Percentiles rank a stretch among this genome's conserved stretches.
These are phyloP conservation scores for Crataegus laevigata DNA, from an alignment of 306 rosid genomes.

Conservation along the genomic window DNA sequence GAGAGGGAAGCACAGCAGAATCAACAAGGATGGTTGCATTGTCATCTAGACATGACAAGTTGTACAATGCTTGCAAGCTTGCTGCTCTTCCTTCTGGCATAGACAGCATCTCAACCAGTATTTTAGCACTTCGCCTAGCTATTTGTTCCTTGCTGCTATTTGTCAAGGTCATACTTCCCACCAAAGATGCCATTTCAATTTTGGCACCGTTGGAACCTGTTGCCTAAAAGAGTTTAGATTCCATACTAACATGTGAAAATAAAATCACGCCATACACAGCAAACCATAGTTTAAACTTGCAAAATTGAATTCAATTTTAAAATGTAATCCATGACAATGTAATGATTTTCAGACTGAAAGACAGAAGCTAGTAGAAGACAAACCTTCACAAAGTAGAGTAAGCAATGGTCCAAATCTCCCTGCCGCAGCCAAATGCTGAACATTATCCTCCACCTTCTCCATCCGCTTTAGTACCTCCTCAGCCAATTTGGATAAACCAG, in stretches of 20 bases:
- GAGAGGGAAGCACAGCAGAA: constrained; percentile 42
- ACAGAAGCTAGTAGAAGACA: background rate
- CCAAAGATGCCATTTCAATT: constrained; percentile 48
- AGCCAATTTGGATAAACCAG: constrained; percentile 39
- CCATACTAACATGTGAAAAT: background rate
- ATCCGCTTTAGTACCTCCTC: constrained; percentile 46
- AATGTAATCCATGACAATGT: background rate
- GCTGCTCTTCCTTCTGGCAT: constrained; percentile 40
- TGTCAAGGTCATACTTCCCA: constrained; percentile 53
- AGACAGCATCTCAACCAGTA: constrained; percentile 40
- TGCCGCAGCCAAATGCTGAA: constrained; percentile 42
- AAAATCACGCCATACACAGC: background rate
- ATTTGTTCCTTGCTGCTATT: constrained; percentile 52
- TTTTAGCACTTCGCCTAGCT: constrained; percentile 42
- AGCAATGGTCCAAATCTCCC: constrained; percentile 57
- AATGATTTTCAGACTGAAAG: background rate
- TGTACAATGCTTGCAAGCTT: constrained; percentile 48
- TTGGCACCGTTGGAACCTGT: constrained; percentile 47
- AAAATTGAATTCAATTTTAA: background rate
- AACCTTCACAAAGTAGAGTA: constrained; percentile 36
- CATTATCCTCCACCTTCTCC: constrained; percentile 41
- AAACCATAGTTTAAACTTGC: too few species aligned
- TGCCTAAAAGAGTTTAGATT: constrained; percentile 13
- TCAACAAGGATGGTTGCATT: constrained; percentile 48
- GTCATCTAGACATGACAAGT: constrained; percentile 50